These are phyloP conservation scores for Penicillium sp. DNA, from an alignment of 2,329 filamentous ascomycete genomes.

Conservation along the genomic window DNA sequence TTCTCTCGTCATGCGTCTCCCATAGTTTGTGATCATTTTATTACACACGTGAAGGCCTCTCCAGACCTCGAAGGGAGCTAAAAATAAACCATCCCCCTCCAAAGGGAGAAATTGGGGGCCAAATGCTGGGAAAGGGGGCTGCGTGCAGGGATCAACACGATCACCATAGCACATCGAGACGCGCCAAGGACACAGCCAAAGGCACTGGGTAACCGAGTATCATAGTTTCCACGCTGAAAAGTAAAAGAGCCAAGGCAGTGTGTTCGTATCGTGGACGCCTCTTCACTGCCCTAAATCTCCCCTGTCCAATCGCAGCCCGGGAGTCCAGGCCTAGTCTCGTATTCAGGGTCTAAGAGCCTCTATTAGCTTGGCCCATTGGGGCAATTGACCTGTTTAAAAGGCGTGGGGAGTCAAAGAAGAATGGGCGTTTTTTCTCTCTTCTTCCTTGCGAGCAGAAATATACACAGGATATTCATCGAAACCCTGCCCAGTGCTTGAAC, in stretches of 20 bases:
- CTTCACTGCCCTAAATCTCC: background rate
- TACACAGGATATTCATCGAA: background rate
- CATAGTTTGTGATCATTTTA: background rate
- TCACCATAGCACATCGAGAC: background rate
- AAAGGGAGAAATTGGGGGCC: background rate
- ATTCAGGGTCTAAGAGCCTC: constrained; percentile 9
- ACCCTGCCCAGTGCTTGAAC: background rate
- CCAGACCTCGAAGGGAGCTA: background rate
- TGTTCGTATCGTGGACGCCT: constrained; percentile 1
- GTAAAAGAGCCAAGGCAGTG: background rate
- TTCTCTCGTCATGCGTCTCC: background rate
- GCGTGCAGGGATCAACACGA: background rate
- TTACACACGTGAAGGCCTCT: background rate
- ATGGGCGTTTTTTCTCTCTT: background rate
- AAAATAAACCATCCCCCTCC: constrained; percentile 3
- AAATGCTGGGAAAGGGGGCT: background rate
- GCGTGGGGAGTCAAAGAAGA: background rate
- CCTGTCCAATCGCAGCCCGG: background rate
- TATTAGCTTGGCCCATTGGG: background rate
- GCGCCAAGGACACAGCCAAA: background rate
- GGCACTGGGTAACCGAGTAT: background rate
- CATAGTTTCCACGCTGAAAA: background rate
- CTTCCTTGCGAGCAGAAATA: background rate
- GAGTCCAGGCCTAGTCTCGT: constrained; percentile 6
- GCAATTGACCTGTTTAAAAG: background rate